A percentile compares a stretch with the other conserved stretches of the same genome.
These are phyloP conservation scores for Coelastrella sp. DNA, from an alignment of 139 green algal species.

Conservation along the genomic window DNA sequence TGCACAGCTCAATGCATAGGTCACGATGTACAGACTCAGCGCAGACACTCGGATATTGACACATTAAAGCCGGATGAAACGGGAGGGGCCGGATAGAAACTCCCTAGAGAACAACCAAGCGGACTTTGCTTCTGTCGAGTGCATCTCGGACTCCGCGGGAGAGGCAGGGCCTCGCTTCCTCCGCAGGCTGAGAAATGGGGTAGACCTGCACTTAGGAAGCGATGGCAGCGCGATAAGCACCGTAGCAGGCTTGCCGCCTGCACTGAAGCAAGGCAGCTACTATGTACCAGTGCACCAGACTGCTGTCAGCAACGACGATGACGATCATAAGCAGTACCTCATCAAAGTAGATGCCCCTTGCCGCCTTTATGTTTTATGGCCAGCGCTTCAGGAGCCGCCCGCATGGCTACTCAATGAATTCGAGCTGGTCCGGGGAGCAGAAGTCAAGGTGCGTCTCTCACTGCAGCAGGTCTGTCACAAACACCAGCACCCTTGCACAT, in stretches of 20 bases:
- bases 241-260: background rate
- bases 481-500: background rate
- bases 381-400: conserved; percentile 16
- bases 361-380: conserved; percentile 8
- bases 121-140: background rate
- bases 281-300: background rate
- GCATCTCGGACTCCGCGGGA: background rate
- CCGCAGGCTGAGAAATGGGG: background rate
- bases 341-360: background rate
- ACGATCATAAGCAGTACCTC: background rate
- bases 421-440: background rate
- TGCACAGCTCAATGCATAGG: too few relatives aligned
- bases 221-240: background rate
- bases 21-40: too few relatives aligned
- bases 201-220: background rate
- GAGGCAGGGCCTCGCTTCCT: background rate
- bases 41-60: too few relatives aligned
- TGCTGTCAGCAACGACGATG: background rate
- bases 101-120: background rate
- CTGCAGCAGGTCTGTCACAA: too few relatives aligned
- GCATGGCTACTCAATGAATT: background rate
- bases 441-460: background rate
- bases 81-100: background rate
- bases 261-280: background rate
- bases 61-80: background rate